Conservation (phyloP, 176 grass and related monocot genomes). For the Ampelocalamus luodianensis region DNA sequence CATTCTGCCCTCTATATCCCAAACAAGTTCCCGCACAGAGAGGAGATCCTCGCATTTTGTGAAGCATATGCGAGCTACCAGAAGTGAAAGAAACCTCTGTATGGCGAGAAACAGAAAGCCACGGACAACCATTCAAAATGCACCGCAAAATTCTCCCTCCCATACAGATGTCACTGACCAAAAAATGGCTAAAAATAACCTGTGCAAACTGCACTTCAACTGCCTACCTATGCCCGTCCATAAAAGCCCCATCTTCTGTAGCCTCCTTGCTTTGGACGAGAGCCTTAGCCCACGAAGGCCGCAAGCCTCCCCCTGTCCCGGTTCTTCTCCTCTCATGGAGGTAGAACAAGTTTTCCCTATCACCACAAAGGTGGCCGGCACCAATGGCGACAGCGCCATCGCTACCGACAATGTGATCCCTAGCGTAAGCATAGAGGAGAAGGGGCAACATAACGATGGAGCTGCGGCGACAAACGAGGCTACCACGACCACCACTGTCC, state of each 20-base stretch:
- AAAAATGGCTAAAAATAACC: background rate
- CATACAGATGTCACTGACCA: background rate
- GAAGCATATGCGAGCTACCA: too few species aligned
- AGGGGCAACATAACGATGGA: background rate
- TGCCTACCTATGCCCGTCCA: background rate
- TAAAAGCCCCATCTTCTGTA: background rate
- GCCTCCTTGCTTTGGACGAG: conserved; percentile 11
- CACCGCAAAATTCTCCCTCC: background rate
- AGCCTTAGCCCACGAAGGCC: conserved; percentile 5
- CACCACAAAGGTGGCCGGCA: background rate
- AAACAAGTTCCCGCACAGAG: too few species aligned
- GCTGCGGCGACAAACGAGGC: background rate
- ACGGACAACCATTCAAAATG: too few species aligned
- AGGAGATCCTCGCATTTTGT: too few species aligned
- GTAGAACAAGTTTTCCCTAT: background rate
- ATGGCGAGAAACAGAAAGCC: too few species aligned
- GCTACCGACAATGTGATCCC: background rate
- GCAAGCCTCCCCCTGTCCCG: background rate
- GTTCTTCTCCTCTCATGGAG: conserved; percentile 33
- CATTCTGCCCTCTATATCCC: too few species aligned
- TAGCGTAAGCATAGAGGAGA: conserved; percentile 23
- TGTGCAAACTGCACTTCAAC: background rate
- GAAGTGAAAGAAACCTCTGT: too few species aligned
- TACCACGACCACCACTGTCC: background rate
- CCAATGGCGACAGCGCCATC: background rate